phyloP scores from a whole-genome alignment of 495 filamentous ascomycete genomes.

The Articulospora tetracladia region DNA sequence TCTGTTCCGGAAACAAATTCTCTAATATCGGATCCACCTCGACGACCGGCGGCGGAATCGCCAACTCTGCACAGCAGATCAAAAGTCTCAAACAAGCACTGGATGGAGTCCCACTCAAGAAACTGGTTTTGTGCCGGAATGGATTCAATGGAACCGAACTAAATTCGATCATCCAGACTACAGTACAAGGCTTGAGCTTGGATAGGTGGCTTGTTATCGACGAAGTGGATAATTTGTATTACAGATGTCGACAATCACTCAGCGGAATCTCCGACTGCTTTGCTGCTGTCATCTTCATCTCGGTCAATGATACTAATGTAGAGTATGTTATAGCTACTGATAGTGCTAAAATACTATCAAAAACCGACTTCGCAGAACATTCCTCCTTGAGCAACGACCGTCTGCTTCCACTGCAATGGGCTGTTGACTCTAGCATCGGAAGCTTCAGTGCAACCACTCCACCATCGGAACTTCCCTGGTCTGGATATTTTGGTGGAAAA shows the following conservation, averaged over 20 bases:
- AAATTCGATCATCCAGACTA: constrained; percentile 12
- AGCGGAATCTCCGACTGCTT: constrained; percentile 16
- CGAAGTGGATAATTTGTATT: constrained; percentile 14
- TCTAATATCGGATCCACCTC: background rate
- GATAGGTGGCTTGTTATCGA: background rate
- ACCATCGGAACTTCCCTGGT: constrained; percentile 10
- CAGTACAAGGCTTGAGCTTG: constrained; percentile 2
- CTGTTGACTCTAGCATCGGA: constrained; percentile 15
- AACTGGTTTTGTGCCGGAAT: constrained; percentile 20
- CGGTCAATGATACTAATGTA: constrained; percentile 17
- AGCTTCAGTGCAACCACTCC: constrained; percentile 6
- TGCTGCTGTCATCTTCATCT: constrained; percentile 17
- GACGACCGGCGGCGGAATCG: constrained; percentile 1
- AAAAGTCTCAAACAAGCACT: constrained; percentile 11
- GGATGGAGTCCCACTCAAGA: background rate
- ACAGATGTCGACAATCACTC: constrained; percentile 11
- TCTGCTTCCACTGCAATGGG: constrained; percentile 15
- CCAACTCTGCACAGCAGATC: constrained; percentile 4
- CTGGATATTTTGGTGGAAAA: constrained; percentile 4
- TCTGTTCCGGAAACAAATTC: constrained; percentile 10
- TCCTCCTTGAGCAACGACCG: background rate
- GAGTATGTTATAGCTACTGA: constrained; percentile 21
- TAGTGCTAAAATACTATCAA: background rate
- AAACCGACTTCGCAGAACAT: constrained; percentile 1
- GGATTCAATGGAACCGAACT: constrained; percentile 5